Evolutionary conservation across 2,329 filamentous ascomycete genomes (phyloP), one percentile per base, ranked within the genome.

Genomic region (Penicillium sp.): DNA sequence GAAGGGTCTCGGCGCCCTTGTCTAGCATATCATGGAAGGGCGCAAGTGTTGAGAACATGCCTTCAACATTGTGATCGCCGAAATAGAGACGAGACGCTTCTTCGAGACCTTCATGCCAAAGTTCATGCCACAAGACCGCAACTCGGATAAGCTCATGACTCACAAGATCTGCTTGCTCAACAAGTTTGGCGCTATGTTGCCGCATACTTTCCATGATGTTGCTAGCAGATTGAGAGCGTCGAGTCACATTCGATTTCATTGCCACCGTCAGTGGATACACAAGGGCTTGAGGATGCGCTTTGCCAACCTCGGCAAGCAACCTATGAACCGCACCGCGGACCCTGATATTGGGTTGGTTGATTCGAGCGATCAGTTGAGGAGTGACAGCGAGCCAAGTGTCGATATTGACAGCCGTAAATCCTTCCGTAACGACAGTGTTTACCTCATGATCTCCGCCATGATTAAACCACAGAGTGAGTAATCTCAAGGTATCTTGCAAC

Each of bases 341-440:
- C 25, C 90, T 84, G 61, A 85, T 83, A 72, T 97, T 97, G 16
- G 92, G 91, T 72, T 97, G 94, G 68, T 96, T 99, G 77, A 99
- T 97, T 56, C 94, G 86, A 32, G 94, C 94, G 72, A 99, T 96
- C 46, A 99, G 81, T 69, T 99, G 94, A 34, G 94, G 94, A 60
- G 97, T 97, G 49, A 99, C 95, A 68, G 97, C 92, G 18, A 99
- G 84, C 95, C 94, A 99, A 1, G 93, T 97, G 73, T 99, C 94
- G 53, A 99, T 90, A 68, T 90, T 96, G 62, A 99, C 91, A 37
- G 89, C 89, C 0, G 88, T 83, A 61, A 97, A 95, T 6, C 95
- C 94, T 69, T 97, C 92, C 0, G 87, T 91, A 25, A 99, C 90
- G 16, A 89, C 90, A 16, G 83, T 79, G 66, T 93, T 96, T 58